Evolutionary conservation across 352 stramenopile species (phyloP).

Genomic region (Phytophthora lateralis): DNA sequence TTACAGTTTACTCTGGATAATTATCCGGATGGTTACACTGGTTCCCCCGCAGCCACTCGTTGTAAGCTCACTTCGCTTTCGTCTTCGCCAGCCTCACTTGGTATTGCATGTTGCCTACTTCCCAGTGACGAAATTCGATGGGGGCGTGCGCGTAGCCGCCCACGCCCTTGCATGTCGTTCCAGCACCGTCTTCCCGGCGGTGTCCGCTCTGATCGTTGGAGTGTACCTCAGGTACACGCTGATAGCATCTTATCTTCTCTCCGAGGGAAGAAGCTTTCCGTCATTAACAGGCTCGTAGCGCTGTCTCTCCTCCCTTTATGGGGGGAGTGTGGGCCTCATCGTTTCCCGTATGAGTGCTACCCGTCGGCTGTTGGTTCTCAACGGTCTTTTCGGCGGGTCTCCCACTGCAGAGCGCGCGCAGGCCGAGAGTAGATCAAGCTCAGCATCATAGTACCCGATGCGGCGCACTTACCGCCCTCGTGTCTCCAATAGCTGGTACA

Average conservation of each 20-base stretch:
- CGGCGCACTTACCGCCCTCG: constrained; percentile 63
- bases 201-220: constrained; percentile 51
- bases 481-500: constrained; percentile 86
- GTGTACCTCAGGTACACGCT: constrained; percentile 73
- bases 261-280: constrained; percentile 48
- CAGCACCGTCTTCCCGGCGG: constrained; percentile 44
- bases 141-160: not conserved
- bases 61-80: not conserved
- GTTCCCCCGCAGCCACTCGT: not conserved
- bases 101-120: constrained; percentile 13
- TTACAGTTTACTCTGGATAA: not conserved
- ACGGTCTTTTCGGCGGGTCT: constrained; percentile 63
- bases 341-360: constrained; percentile 65
- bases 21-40: not conserved
- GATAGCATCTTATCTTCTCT: constrained; percentile 79
- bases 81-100: not conserved
- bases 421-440: constrained; percentile 56
- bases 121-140: constrained; percentile 49
- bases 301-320: constrained; percentile 34
- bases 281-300: constrained; percentile 35
- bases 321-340: constrained; percentile 53
- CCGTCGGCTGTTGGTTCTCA: constrained; percentile 80
- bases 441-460: constrained; percentile 87
- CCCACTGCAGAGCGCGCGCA: constrained; percentile 48
- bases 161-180: constrained; percentile 43